Percentiles rank a stretch among this genome's conserved stretches.
These are phyloP conservation scores for Metschnikowia dekortorum DNA, from an alignment of 805 yeast genomes.

Conservation along the genomic window DNA sequence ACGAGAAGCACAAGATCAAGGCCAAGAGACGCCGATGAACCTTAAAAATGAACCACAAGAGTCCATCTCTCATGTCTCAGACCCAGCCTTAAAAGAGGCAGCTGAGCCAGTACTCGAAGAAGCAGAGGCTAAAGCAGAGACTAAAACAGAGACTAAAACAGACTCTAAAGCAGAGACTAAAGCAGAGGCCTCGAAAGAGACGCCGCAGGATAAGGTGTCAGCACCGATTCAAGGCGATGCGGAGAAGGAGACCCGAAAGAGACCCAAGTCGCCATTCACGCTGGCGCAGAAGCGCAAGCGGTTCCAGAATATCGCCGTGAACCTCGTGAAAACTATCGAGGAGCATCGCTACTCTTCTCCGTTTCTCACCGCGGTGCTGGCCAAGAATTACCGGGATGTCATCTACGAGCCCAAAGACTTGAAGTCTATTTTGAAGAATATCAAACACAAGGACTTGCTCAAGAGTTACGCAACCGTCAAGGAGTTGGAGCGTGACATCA, in stretches of 20 bases:
- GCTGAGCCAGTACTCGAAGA: too few species aligned
- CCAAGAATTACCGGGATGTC: constrained; percentile 62
- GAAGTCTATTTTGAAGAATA: constrained; percentile 53
- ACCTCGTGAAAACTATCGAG: constrained; percentile 58
- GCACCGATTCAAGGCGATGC: neutral
- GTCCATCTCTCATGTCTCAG: neutral
- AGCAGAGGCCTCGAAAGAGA: neutral
- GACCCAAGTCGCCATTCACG: constrained; percentile 2
- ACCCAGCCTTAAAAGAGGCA: neutral
- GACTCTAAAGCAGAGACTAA: neutral
- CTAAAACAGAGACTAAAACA: neutral
- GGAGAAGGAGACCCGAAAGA: neutral
- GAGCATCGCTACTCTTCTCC: constrained; percentile 72
- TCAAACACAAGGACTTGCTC: constrained; percentile 40
- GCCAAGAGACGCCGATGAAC: neutral
- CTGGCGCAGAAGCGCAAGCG: constrained; percentile 33
- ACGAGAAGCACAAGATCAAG: neutral
- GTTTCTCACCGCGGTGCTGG: constrained; percentile 68
- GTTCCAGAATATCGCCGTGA: constrained; percentile 58
- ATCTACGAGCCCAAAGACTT: constrained; percentile 65
- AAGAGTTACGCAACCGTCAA: constrained; percentile 49
- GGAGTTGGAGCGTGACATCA: constrained; percentile 62
- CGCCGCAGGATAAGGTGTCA: neutral
- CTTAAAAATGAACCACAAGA: neutral
- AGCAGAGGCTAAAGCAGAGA: neutral